A percentile compares a stretch with the other conserved stretches of the same genome.
These are phyloP conservation scores for Eremothecium cymbalariae DNA, from an alignment of 1,139 yeast species.

Conservation along the genomic window DNA sequence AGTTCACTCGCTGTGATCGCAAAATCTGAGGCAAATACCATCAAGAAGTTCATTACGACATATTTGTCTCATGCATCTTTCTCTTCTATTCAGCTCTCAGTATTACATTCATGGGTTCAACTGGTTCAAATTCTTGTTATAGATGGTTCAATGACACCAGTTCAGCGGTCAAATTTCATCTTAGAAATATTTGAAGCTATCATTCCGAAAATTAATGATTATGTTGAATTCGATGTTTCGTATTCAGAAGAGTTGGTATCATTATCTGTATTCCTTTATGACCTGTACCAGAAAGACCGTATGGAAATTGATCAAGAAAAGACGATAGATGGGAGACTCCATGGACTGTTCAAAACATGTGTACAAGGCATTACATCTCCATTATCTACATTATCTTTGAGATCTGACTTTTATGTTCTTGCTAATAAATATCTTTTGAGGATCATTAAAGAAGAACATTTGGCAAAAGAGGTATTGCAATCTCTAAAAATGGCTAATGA, in stretches of 20 bases:
- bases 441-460: conserved; percentile 36
- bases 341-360: conserved; percentile 65
- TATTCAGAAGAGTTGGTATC: conserved; percentile 76
- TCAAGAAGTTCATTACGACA: conserved; percentile 32
- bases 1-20: conserved; percentile 13
- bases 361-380: conserved; percentile 66
- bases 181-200: conserved; percentile 68
- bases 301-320: conserved; percentile 33
- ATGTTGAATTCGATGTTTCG: conserved; percentile 54
- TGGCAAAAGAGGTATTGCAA: conserved; percentile 42
- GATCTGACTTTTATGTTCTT: conserved; percentile 73
- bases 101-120: conserved; percentile 77
- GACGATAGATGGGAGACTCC: conserved; percentile 40
- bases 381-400: conserved; percentile 53
- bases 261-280: conserved; percentile 62
- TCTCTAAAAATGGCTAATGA: conserved; percentile 54
- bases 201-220: conserved; percentile 69
- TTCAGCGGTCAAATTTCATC: conserved; percentile 50
- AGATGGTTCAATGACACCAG: conserved; percentile 42
- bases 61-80: conserved; percentile 41
- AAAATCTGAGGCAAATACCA: conserved; percentile 19
- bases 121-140: conserved; percentile 64
- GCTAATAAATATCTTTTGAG: conserved; percentile 59
- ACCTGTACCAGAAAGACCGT: conserved; percentile 47
- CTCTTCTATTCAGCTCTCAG: conserved; percentile 47